Base-by-base conservation (phyloP, 129 eudicot species). In the Chrysanthemum lavandulifolium region DNA sequence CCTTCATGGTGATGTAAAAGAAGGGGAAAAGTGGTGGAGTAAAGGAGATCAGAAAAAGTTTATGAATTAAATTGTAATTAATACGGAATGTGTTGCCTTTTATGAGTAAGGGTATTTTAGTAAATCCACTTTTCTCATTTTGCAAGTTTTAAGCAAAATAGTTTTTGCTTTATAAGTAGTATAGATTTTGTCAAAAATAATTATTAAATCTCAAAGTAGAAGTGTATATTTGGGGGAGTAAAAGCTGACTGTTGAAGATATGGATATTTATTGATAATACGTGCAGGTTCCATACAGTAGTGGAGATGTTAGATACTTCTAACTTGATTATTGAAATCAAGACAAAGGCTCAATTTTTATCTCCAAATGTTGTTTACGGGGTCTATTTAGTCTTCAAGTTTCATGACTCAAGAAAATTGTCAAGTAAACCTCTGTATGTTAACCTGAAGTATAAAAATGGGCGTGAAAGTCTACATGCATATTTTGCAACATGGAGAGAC, bases 401-500 rank as follows among this genome's bases (percentile, higher is more conserved):
- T 57, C 2, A 1, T 2, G 6, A 57, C n/a, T 16, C 5, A 18
- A 57, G 13, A 10, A 8, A 57, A 0, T 1, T 0, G 0, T 57
- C 62, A 18, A 57, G 31, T 57, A 57, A 57, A 19, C 62, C 62
- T 7, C 6, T 5, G 14, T 57, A 57, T 18, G 31, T 57, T 57
- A 57, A 57, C 2, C 23, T 57, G 16, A 57, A 16, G 62, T 57
- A 15, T 27, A 57, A 2, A 57, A 16, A 19, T 9, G 62, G 62
- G 29, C 19, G 5, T 2, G 29, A 57, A 57, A 8, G 13, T 4
- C 23, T 57, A 18, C 29, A 19, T 57, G 1, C 62, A 0, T 57
- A 57, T 57, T 57, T 57, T 16, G 62, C 62, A 5, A 57, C 31
- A 9, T 57, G 62, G 62, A 57, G 62, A 57, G 62, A 57, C 29